These are phyloP conservation scores for Saccharomyces hybrid DNA, from an alignment of 1,139 yeast genomes.

Conservation along the genomic window DNA sequence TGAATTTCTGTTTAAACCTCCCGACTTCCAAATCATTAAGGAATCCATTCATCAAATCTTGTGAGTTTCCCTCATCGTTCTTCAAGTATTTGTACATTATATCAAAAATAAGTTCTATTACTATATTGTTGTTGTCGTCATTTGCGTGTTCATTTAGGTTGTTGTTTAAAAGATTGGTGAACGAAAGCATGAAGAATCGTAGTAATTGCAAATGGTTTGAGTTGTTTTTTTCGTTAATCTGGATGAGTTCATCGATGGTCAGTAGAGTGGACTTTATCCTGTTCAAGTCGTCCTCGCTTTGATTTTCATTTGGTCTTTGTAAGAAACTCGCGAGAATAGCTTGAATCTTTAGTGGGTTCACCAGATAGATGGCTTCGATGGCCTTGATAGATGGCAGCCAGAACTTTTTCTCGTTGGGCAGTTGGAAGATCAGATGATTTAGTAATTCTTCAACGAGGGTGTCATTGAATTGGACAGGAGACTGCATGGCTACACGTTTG, in stretches of 20 bases:
- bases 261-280: constrained; percentile 13
- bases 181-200: constrained; percentile 14
- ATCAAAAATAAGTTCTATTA: constrained; percentile 17
- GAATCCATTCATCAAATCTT: background rate
- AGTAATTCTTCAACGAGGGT: constrained; percentile 17
- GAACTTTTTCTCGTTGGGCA: constrained; percentile 18
- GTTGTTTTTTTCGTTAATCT: constrained; percentile 11
- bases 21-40: background rate
- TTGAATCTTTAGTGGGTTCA: constrained; percentile 18
- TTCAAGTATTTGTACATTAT: constrained; percentile 14
- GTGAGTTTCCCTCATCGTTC: background rate
- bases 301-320: constrained; percentile 4
- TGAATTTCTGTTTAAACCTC: background rate
- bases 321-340: constrained; percentile 4
- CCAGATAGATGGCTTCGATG: constrained; percentile 26
- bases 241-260: constrained; percentile 20
- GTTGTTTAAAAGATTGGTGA: constrained; percentile 15
- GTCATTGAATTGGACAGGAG: constrained; percentile 45
- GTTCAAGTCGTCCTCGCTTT: constrained; percentile 5
- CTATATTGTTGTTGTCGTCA: constrained; percentile 2
- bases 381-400: constrained; percentile 29
- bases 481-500: constrained; percentile 70
- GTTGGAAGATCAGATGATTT: constrained; percentile 18
- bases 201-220: constrained; percentile 13
- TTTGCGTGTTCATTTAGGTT: background rate